Conservation (phyloP, 2,329 filamentous ascomycete genomes). For the Fusarium secorum region DNA sequence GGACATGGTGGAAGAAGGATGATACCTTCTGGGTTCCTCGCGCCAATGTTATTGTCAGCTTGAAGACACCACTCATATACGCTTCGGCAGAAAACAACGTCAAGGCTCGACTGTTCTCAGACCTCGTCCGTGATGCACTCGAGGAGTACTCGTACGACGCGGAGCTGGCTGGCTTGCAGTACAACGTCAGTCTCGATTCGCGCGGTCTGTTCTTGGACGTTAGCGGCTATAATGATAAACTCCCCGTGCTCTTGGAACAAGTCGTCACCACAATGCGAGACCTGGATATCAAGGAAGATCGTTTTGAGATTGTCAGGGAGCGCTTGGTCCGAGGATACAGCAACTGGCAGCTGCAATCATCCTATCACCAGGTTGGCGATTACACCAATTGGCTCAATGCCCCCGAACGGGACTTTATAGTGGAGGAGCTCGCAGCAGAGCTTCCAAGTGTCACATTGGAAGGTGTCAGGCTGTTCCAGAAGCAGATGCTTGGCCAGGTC, state of each 20-base stretch:
- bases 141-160: constrained; percentile 97
- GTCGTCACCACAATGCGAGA: constrained; percentile 67
- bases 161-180: constrained; percentile 87
- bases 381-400: constrained; percentile 82
- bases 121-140: constrained; percentile 86
- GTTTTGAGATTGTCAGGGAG: constrained; percentile 93
- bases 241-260: constrained; percentile 88
- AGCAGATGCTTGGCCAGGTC: constrained; percentile 80
- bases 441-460: constrained; percentile 78
- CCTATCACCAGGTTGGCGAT: constrained; percentile 86
- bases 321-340: constrained; percentile 73
- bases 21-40: constrained; percentile 99
- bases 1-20: constrained; percentile 98
- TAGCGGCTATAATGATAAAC: constrained; percentile 95
- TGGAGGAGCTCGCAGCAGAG: constrained; percentile 81
- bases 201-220: constrained; percentile 81
- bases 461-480: constrained; percentile 79
- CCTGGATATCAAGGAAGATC: constrained; percentile 81
- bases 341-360: constrained; percentile 88
- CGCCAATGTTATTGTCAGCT: constrained; percentile 82
- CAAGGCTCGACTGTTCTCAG: constrained; percentile 81
- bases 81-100: constrained; percentile 80
- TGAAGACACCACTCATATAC: constrained; percentile 81
- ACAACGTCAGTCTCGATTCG: constrained; percentile 76
- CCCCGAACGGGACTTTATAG: constrained; percentile 75